Conservation (phyloP, 2,329 filamentous ascomycete genomes). For the Blastomyces percursus region DNA sequence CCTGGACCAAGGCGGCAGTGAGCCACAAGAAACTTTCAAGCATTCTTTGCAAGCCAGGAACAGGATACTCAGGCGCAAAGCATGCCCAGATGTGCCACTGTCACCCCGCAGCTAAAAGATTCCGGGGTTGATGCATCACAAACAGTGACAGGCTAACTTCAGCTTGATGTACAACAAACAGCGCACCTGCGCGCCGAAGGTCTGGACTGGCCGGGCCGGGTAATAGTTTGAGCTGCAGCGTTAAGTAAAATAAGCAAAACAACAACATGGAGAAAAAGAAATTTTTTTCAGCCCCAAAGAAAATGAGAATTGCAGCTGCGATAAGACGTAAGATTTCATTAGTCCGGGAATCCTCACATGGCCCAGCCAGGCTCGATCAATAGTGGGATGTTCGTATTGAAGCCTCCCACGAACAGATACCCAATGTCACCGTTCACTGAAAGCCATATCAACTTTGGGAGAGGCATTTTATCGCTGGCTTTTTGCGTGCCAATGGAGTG, state of each 20-base stretch:
- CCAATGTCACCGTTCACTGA: not conserved
- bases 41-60: constrained; percentile 6
- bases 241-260: not conserved
- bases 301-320: not conserved
- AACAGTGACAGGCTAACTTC: not conserved
- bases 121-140: constrained; percentile 2
- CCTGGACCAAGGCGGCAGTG: not conserved
- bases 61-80: constrained; percentile 9
- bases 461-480: not conserved
- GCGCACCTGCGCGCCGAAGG: not conserved
- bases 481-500: not conserved
- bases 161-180: not conserved
- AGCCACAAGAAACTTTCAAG: constrained; percentile 1
- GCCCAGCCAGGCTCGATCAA: not conserved
- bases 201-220: not conserved
- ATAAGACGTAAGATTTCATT: not conserved
- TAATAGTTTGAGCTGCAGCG: not conserved
- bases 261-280: not conserved
- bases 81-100: not conserved
- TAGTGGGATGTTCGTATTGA: not conserved
- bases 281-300: not conserved
- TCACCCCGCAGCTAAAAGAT: not conserved
- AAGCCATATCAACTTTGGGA: not conserved
- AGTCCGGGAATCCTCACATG: not conserved
- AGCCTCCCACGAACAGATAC: not conserved